Evolutionary conservation across 139 green algal species (phyloP), one percentile per base, ranked within the genome.

Genomic region (Pleodorina starrii): DNA sequence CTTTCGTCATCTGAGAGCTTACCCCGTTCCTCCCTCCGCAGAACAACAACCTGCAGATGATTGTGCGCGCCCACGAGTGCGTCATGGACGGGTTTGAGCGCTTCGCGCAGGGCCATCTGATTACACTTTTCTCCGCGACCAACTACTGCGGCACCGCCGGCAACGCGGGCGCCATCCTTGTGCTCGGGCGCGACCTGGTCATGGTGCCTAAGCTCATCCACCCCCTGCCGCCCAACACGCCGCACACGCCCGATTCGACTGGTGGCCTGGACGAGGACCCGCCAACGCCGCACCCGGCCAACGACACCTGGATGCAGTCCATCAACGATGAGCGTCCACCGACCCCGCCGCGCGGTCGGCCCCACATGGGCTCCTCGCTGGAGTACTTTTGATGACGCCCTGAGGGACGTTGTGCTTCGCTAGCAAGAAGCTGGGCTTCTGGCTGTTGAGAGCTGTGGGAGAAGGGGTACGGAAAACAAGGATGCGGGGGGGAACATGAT

Each of bases 81-180:
- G 98, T 99, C 35, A 99, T 99, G 98, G 98, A 99, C 86, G 98
- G 98, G 84, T 99, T 99, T 91, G 98, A 99, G 94, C 96, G 98
- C 76, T 99, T 99, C 92, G 98, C 98, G 0, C 96, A 98, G 86
- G 96, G 96, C 75, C 97, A 98, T 90, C 94, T 99, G 43, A 99
- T 99, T 91, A 99, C 97, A 2, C 94, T 99, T 5, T 99, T 99
- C 94, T 97, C 93, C 50, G 98, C 98, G 43, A 99, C 98, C 76
- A 99, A 99, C 93, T 99, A 99, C 94, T 99, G 98, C 90, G 98
- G 98, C 79, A 99, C 98, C 7, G 89, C 91, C 35, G 99, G 98
- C 91, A 99, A 99, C 89, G 98, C 98, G 35, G 98, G 97, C 23
- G 97, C 97, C 19, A 99, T 99, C 90, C 91, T 99, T 76, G 97